phyloP scores from a whole-genome alignment of 2,329 filamentous ascomycete species.

The Colletotrichum eleusines region DNA sequence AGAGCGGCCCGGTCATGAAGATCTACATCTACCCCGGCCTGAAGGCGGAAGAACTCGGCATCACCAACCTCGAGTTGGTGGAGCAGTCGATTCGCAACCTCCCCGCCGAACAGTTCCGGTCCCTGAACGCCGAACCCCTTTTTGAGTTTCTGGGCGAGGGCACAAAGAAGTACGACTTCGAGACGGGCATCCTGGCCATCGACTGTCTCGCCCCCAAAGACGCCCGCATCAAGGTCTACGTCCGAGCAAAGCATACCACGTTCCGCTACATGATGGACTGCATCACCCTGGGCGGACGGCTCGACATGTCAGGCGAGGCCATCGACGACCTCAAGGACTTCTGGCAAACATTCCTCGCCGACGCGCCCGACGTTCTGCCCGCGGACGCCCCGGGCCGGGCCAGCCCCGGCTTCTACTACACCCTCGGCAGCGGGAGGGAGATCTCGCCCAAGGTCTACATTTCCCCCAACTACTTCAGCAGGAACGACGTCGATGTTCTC shows the following conservation, averaged over 20 bases:
- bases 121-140: constrained; percentile 22
- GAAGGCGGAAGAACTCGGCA: constrained; percentile 35
- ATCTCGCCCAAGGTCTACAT: constrained; percentile 39
- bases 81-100: constrained; percentile 33
- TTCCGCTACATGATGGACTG: constrained; percentile 39
- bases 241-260: constrained; percentile 32
- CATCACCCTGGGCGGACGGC: constrained; percentile 30
- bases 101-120: constrained; percentile 18
- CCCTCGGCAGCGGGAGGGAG: constrained; percentile 29
- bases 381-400: constrained; percentile 33
- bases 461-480: constrained; percentile 32
- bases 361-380: constrained; percentile 21
- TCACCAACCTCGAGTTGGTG: constrained; percentile 34
- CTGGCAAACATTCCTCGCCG: constrained; percentile 25
- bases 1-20: constrained; percentile 38
- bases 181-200: constrained; percentile 37
- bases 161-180: constrained; percentile 32
- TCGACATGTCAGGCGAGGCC: constrained; percentile 38
- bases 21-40: constrained; percentile 38
- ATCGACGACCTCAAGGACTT: constrained; percentile 37
- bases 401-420: constrained; percentile 38
- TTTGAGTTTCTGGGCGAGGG: constrained; percentile 32
- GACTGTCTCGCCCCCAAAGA: constrained; percentile 30
- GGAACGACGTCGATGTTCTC: constrained; percentile 31
- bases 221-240: constrained; percentile 37